These are phyloP conservation scores for Tephrocybe rancida DNA, from an alignment of 768 basidiomycete species.

Conservation along the genomic window DNA sequence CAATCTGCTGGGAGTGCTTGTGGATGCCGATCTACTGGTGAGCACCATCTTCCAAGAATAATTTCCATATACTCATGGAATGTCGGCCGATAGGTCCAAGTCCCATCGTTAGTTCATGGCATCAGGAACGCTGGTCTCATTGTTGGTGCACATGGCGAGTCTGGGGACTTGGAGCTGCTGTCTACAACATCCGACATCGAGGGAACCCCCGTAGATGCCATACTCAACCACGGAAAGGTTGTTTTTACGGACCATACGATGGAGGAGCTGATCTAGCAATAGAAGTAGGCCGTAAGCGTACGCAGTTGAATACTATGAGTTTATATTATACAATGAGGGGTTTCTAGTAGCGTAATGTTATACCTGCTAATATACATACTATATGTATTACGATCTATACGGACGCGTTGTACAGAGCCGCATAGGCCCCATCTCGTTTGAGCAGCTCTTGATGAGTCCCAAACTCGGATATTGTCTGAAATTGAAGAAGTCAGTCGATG, in stretches of 20 bases:
- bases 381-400: conserved; percentile 38
- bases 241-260: conserved; percentile 66
- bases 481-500: conserved; percentile 10
- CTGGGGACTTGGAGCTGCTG: conserved; percentile 41
- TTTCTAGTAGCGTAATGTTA: conserved; percentile 10
- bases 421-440: conserved; percentile 60
- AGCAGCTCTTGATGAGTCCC: conserved; percentile 74
- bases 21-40: conserved; percentile 87
- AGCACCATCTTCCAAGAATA: conserved; percentile 25
- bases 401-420: conserved; percentile 70
- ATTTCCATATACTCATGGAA: conserved; percentile 12
- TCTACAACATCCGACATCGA: conserved; percentile 40
- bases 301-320: conserved; percentile 4
- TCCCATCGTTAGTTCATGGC: conserved; percentile 87
- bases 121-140: conserved; percentile 89
- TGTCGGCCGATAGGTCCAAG: conserved; percentile 59
- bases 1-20: conserved; percentile 89
- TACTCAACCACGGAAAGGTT: conserved; percentile 63
- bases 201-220: conserved; percentile 64
- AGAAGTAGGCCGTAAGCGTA: not conserved
- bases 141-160: conserved; percentile 78
- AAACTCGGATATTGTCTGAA: conserved; percentile 73
- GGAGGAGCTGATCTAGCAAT: conserved; percentile 42
- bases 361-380: conserved; percentile 16
- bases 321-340: conserved; percentile 11